phyloP scores from a whole-genome alignment of 305 asterid species.

The Fraxinus platypoda region DNA sequence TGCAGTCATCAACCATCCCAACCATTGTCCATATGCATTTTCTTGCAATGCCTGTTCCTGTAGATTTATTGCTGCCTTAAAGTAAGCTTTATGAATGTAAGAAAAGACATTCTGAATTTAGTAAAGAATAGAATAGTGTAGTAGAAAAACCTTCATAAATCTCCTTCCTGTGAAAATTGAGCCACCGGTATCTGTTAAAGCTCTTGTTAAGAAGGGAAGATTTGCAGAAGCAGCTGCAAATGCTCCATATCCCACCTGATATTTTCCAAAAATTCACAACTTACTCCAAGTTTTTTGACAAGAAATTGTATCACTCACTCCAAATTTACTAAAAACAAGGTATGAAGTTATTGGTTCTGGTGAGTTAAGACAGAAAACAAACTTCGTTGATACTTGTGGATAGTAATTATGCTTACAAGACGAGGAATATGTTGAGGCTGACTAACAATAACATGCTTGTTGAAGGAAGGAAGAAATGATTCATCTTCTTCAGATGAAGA shows the following conservation, averaged over 20 bases:
- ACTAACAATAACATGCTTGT: neutral
- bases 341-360: neutral
- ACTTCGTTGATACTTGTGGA: neutral
- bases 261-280: neutral
- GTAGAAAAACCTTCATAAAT: neutral
- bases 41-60: conserved; percentile 20
- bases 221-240: conserved; percentile 36
- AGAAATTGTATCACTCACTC: too few species aligned
- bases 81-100: neutral
- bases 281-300: neutral
- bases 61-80: neutral
- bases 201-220: conserved; percentile 29
- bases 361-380: neutral
- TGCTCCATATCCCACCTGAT: conserved; percentile 39
- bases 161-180: neutral
- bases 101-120: neutral
- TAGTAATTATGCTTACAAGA: conserved; percentile 14
- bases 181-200: conserved; percentile 10
- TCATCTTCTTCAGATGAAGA: conserved; percentile 34
- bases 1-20: conserved; percentile 54
- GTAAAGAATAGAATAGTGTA: neutral
- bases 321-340: too few species aligned
- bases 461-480: neutral
- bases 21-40: conserved; percentile 33
- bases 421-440: conserved; percentile 35